Conservation (phyloP, 73 alveolate species). For the Paraurostyla sp. region DNA sequence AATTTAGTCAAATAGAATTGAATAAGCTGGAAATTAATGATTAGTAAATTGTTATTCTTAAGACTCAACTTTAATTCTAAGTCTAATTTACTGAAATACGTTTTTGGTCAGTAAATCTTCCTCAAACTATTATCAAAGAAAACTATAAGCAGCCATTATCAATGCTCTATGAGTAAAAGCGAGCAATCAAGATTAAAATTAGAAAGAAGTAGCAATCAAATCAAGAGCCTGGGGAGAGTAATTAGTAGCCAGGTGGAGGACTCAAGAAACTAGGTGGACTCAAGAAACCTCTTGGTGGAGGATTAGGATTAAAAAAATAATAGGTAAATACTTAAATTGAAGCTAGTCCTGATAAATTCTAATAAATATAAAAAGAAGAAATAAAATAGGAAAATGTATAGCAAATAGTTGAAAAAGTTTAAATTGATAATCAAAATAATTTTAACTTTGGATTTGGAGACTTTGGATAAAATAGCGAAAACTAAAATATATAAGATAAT, state of each 20-base stretch:
- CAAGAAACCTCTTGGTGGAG: not conserved
- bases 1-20: not conserved
- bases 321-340: not conserved
- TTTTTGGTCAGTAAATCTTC: slow-evolving; percentile 47
- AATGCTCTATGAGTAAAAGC: slow-evolving; percentile 32
- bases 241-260: too few species aligned
- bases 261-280: slow-evolving; percentile 12
- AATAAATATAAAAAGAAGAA: not conserved
- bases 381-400: not conserved
- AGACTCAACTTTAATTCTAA: not conserved
- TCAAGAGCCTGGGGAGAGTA: not conserved
- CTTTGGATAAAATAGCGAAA: not conserved
- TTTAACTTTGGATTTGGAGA: not conserved
- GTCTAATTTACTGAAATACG: slow-evolving; percentile 44
- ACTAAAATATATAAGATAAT: not conserved
- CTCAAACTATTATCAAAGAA: slow-evolving; percentile 23
- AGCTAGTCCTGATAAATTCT: not conserved
- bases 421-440: not conserved
- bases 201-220: slow-evolving; percentile 8
- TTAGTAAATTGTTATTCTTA: not conserved
- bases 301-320: not conserved
- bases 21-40: not conserved
- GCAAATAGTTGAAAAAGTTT: not conserved
- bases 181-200: slow-evolving; percentile 52
- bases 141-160: slow-evolving; percentile 56